Evolutionary conservation across 2,329 filamentous ascomycete species (phyloP).

Genomic region (Neofusicoccum cordaticola): DNA sequence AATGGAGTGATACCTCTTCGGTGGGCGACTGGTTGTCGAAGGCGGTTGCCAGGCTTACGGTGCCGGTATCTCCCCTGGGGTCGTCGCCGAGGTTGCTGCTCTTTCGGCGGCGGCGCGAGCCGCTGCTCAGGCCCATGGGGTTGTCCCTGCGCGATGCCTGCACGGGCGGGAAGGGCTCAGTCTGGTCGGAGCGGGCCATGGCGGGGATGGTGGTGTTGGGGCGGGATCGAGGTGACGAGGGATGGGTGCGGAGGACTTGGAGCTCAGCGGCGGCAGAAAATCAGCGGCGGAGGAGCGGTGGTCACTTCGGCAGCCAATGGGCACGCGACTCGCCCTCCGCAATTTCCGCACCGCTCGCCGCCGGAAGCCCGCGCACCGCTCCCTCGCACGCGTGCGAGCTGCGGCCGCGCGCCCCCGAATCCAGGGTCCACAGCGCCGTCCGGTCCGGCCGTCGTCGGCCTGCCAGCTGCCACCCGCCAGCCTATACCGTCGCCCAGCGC

Average conservation of each 20-base stretch:
- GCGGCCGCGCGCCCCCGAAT: neutral
- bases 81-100: slow-evolving; percentile 17
- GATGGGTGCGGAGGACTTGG: neutral
- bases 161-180: slow-evolving; percentile 16
- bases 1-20: neutral
- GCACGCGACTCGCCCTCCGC: slow-evolving; percentile 11
- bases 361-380: too few species aligned
- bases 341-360: neutral
- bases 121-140: neutral
- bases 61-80: slow-evolving; percentile 15
- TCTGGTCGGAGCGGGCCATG: slow-evolving; percentile 14
- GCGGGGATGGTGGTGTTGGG: neutral
- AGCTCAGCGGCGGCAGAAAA: slow-evolving; percentile 11
- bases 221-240: neutral
- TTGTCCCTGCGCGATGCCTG: neutral
- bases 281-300: neutral
- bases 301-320: neutral
- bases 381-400: too few species aligned
- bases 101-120: slow-evolving; percentile 11
- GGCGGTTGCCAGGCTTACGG: slow-evolving; percentile 12
- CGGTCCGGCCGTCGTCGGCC: neutral
- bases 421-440: neutral
- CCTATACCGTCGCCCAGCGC: neutral
- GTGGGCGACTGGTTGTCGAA: slow-evolving; percentile 9
- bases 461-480: neutral